Base-by-base conservation (phyloP, 2,329 filamentous ascomycete genomes). In the Penicillium italicum region DNA sequence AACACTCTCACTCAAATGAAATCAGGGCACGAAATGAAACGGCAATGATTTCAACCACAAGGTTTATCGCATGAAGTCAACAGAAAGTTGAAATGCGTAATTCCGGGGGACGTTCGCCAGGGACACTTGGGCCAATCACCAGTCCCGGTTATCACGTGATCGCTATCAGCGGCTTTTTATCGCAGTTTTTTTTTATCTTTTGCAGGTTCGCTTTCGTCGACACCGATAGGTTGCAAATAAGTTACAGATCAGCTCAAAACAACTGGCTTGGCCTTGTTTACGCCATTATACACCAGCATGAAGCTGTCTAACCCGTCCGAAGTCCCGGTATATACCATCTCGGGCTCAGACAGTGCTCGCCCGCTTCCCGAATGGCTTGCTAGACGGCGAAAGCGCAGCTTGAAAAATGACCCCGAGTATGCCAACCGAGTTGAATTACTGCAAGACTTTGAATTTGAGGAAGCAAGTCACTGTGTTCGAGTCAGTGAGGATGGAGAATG, bases 381-480 rank as follows among this genome's bases (percentile, higher is more conserved):
- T 33, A 84, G 91, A 62, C 88, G 91, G 66, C 82, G 93, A 71
- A 97, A 97, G 80, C 84, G 89, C 72, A 95, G 90, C 70, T 78
- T 97, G 65, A 97, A 97, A 76, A 86, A 93, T 64, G 93, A 97
- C 70, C 82, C 89, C 57, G 93, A 97, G 71, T 97, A 93, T 75
- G 88, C 92, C 61, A 96, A 91, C 73, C 88, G 94, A 62, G 87
- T 99, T 65, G 94, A 99, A 74, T 81, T 99, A 55, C 82, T 99
- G 36, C 94, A 99, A 69, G 94, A 99, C 71, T 99, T 99, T 73
- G 92, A 95, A 70, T 97, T 99, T 68, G 92, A 97, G 68, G 92
- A 96, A 76, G 93, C 95, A 38, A 96, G 91, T 70, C 85, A 87
- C 64, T 97, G 93, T 71, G 85, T 99, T 60, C 85, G 91, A 47